Percentiles rank a stretch among this genome's conserved stretches.
Evolutionary conservation across 75 land plant genomes (phyloP).

Genomic region (Cupressus sempervirens): DNA sequence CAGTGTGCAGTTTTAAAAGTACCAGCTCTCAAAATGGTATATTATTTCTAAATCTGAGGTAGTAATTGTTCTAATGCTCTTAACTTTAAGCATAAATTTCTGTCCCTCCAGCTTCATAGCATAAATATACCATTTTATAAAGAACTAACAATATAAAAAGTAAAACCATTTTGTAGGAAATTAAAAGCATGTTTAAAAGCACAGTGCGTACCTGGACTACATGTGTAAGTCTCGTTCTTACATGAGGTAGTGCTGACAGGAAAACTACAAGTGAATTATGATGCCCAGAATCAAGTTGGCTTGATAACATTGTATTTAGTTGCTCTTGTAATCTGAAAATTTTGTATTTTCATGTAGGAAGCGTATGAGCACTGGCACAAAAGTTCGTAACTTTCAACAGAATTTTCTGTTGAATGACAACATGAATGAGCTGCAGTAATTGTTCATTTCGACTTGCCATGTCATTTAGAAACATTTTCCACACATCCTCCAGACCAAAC

Average conservation of each 20-base stretch:
- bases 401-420: neutral
- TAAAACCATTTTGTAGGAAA: neutral
- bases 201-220: neutral
- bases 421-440: neutral
- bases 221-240: neutral
- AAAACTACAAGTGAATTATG: neutral
- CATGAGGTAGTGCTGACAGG: no score
- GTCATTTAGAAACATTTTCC: neutral
- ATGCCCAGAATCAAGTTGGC: neutral
- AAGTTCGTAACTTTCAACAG: neutral
- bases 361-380: neutral
- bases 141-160: neutral
- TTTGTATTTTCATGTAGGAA: neutral
- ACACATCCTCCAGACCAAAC: neutral
- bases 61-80: neutral
- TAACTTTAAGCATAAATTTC: neutral
- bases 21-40: neutral
- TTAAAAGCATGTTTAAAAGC: neutral
- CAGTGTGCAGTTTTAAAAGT: neutral
- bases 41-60: neutral
- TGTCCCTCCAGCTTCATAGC: neutral
- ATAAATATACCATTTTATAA: neutral
- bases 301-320: neutral
- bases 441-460: neutral
- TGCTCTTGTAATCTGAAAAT: neutral